Percentiles rank a stretch among this genome's conserved stretches.
Conservation (phyloP, 768 basidiomycete species). For the Suillus occidentalis region DNA sequence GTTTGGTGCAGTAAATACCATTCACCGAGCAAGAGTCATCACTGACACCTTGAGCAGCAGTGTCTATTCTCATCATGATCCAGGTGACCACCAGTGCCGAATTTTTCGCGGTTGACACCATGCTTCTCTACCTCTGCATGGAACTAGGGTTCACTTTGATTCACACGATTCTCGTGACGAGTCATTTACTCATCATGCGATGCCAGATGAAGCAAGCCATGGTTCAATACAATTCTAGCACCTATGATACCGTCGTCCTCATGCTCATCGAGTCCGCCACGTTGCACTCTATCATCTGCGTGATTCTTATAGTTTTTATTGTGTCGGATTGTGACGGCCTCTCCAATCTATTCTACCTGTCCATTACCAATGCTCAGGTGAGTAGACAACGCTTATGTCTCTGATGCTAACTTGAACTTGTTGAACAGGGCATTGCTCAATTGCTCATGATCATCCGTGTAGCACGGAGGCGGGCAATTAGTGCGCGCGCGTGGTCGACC, state of each 20-base stretch:
- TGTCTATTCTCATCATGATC: conserved; percentile 21
- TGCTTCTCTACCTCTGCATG: conserved; percentile 31
- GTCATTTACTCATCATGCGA: conserved; percentile 28
- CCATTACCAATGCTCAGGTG: conserved; percentile 34
- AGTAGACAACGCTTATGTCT: neutral
- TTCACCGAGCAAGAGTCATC: neutral
- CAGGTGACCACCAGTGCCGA: conserved; percentile 10
- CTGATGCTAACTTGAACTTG: neutral
- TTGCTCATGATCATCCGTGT: conserved; percentile 38
- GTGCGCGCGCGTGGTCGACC: neutral
- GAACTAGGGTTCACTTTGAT: conserved; percentile 31
- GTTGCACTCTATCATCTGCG: conserved; percentile 24
- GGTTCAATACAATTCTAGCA: conserved; percentile 2
- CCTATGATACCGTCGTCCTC: conserved; percentile 25
- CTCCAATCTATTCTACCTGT: conserved; percentile 31
- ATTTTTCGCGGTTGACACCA: conserved; percentile 23
- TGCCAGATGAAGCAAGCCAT: conserved; percentile 8
- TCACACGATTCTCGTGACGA: conserved; percentile 31
- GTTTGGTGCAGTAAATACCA: conserved; percentile 10
- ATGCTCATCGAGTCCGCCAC: conserved; percentile 41
- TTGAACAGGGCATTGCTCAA: conserved; percentile 38
- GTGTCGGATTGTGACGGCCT: conserved; percentile 20
- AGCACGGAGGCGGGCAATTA: conserved; percentile 27
- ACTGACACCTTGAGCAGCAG: conserved; percentile 9
- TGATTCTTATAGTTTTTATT: conserved; percentile 35